Base-by-base conservation (phyloP, 352 stramenopile genomes). In the Phytopythium ostracodes region DNA sequence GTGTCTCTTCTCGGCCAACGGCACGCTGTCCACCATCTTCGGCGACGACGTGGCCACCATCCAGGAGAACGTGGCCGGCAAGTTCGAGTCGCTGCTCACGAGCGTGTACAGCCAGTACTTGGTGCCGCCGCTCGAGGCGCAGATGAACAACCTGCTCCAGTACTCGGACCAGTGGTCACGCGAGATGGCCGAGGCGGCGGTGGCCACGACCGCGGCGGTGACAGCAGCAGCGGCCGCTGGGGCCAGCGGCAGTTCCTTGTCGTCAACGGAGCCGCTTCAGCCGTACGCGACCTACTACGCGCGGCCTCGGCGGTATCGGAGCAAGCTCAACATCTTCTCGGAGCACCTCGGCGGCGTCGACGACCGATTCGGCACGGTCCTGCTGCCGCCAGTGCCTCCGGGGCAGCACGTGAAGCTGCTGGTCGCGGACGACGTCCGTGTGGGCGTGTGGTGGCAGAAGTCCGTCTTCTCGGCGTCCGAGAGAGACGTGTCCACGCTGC, bases 361-460 rank as follows among this genome's bases (percentile, higher is more conserved):
- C 29, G 77, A 89, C 27, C 67, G 72, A 24, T 68, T 69, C 36
- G 38, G 20, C 20, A 60, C 35, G 1, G 68, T 75, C 0, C 51
- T 76, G 36, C 47, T 89, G 14, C 81, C 77, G 14, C 58, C 66
- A 15, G 63, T 59, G 22, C 59, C 68, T 29, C 33, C 69, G 8
- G 77, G 72, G 2, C 79, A 88, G 33, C 64, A 71, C 22, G 56
- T 73, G 4, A 77, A 79, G 25, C 50, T 89, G 22, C 64, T 92
- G 9, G 79, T 92, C 8, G 78, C 81, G 6, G 80, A 92, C 62
- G 51, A 70, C 12, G 65, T 62, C 20, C 44, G 76, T 11, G 60
- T 89, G 4, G 83, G 83, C 1, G 56, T 92, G 2, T 92, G 83
- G 80, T 89, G 79, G 80, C 79, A 87, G 38, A 89, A 89, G 36